These are phyloP conservation scores for Alternaria sp. DNA, from an alignment of 2,329 filamentous ascomycete genomes.

Conservation along the genomic window DNA sequence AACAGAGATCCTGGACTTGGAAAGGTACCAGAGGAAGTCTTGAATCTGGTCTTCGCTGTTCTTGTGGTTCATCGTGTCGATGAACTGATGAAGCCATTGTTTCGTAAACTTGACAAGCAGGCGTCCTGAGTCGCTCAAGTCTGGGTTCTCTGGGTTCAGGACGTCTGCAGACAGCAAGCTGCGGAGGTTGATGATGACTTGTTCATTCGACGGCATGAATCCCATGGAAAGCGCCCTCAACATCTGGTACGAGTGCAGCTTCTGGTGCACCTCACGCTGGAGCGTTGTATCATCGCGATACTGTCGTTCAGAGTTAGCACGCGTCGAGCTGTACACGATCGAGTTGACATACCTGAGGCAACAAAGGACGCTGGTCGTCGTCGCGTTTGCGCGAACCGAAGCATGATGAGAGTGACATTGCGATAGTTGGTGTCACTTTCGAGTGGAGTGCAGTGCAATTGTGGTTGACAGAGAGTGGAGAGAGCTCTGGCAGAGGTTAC, in stretches of 20 bases:
- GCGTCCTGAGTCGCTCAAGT: conserved; percentile 79
- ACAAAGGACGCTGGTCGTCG: conserved; percentile 73
- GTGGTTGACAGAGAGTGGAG: background rate
- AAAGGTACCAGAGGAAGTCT: conserved; percentile 86
- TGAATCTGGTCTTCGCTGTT: conserved; percentile 86
- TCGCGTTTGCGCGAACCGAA: conserved; percentile 65
- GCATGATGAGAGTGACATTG: conserved; percentile 64
- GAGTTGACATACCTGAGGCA: conserved; percentile 62
- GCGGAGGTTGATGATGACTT: conserved; percentile 78
- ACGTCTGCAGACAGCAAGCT: conserved; percentile 79
- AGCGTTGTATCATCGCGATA: conserved; percentile 82
- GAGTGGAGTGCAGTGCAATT: background rate
- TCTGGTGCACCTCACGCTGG: conserved; percentile 75
- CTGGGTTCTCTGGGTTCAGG: conserved; percentile 74
- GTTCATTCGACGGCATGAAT: conserved; percentile 91
- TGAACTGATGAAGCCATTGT: conserved; percentile 78
- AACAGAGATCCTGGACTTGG: conserved; percentile 73
- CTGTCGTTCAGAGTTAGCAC: conserved; percentile 5
- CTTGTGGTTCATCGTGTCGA: conserved; percentile 81
- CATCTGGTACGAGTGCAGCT: conserved; percentile 94
- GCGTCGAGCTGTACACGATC: background rate
- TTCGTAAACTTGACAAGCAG: conserved; percentile 74
- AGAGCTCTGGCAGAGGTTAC: conserved; percentile 1
- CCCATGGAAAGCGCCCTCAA: conserved; percentile 79
- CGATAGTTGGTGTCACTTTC: conserved; percentile 6